Percentiles rank a stretch among this genome's conserved stretches.
Conservation (phyloP, 495 filamentous ascomycete genomes). For the Talaromyces liani region DNA sequence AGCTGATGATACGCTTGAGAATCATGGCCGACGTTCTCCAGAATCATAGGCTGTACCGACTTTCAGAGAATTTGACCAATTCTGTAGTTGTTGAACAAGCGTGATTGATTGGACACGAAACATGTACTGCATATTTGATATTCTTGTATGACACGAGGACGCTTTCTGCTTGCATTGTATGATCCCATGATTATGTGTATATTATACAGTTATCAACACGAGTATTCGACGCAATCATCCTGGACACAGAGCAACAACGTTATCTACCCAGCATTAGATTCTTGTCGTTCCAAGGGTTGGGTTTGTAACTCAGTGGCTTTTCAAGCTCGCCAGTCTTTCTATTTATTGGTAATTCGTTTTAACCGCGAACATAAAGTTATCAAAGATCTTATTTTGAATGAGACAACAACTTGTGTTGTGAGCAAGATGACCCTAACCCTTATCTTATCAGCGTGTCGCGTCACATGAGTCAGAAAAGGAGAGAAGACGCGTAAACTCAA, state of each 20-base stretch:
- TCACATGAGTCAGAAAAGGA: neutral
- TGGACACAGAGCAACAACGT: too few species aligned
- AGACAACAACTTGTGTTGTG: too few species aligned
- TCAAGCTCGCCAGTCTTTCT: too few species aligned
- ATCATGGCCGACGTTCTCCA: slow-evolving; percentile 14
- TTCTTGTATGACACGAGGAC: neutral
- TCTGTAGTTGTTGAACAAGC: neutral
- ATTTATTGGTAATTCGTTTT: too few species aligned
- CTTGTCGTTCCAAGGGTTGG: too few species aligned
- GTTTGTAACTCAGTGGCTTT: too few species aligned
- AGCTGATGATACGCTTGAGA: slow-evolving; percentile 66
- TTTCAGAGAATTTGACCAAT: too few species aligned
- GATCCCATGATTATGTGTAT: neutral
- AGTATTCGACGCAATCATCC: neutral
- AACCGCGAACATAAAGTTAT: too few species aligned
- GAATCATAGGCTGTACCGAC: neutral
- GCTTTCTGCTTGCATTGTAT: neutral
- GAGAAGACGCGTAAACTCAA: neutral
- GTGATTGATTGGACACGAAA: neutral
- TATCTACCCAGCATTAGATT: too few species aligned
- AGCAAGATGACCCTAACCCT: neutral
- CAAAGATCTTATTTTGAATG: too few species aligned
- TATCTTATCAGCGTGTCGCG: neutral
- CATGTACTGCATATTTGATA: neutral
- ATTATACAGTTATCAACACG: neutral